Evolutionary conservation across 1,139 yeast species (phyloP).

Genomic region (Candida sanyaensis): DNA sequence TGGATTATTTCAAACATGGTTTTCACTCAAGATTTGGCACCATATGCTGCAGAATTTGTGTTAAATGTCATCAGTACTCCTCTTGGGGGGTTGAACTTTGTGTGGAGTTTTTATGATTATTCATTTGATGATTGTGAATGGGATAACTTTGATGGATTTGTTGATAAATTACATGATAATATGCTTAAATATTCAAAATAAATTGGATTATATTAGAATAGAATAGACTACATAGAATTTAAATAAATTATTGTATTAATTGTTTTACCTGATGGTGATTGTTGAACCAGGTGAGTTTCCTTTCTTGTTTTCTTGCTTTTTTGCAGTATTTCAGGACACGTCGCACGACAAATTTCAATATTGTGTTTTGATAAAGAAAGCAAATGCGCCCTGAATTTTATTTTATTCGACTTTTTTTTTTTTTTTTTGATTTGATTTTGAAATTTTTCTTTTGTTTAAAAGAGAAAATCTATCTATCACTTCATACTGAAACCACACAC

Average conservation of each 20-base stretch:
- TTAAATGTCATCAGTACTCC: conserved; percentile 34
- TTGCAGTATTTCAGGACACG: too few relatives aligned
- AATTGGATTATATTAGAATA: neutral
- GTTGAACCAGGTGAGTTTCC: too few relatives aligned
- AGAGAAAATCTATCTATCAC: too few relatives aligned
- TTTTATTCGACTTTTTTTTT: conserved; percentile 6
- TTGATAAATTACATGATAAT: conserved; percentile 22
- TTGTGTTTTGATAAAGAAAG: too few relatives aligned
- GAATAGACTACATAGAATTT: neutral
- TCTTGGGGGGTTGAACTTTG: conserved; percentile 38
- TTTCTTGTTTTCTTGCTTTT: too few relatives aligned
- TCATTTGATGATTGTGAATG: conserved; percentile 23
- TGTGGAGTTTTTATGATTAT: conserved; percentile 31
- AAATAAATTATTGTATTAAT: neutral
- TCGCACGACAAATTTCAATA: too few relatives aligned
- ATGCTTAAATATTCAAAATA: conserved; percentile 16
- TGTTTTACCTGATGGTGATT: too few relatives aligned
- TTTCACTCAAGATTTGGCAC: conserved; percentile 41
- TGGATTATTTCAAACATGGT: conserved; percentile 34
- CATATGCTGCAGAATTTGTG: conserved; percentile 39
- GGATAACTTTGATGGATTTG: conserved; percentile 26
- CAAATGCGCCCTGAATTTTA: neutral
- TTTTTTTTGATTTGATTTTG: neutral
- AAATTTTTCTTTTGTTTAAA: neutral
- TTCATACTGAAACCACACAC: too few relatives aligned